Conservation (phyloP, 176 grass and related monocot genomes). For the Pontederia crassipes region DNA sequence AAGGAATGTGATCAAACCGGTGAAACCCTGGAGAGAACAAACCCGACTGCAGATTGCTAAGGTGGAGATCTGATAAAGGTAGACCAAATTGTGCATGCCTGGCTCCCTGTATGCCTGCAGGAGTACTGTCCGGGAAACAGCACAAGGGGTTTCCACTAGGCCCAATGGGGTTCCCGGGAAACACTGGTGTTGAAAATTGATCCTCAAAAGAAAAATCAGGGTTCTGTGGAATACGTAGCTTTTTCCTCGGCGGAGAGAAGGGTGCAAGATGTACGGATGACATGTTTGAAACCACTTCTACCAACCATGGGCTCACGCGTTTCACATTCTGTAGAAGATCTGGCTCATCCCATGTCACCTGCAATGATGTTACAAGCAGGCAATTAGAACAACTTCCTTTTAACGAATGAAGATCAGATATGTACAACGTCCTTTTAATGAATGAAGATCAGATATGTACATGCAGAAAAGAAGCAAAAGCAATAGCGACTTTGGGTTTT, state of each 20-base stretch:
- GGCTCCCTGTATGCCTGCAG: slow-evolving; percentile 98
- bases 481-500: too few species aligned
- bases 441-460: too few species aligned
- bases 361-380: slow-evolving; percentile 9
- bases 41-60: slow-evolving; percentile 38
- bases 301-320: slow-evolving; percentile 74
- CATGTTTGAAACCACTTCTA: slow-evolving; percentile 70
- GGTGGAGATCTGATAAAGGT: slow-evolving; percentile 51
- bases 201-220: slow-evolving; percentile 29
- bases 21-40: slow-evolving; percentile 22
- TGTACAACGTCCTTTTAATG: too few species aligned
- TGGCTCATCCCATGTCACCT: slow-evolving; percentile 95
- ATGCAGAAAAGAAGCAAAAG: not conserved
- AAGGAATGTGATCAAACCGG: slow-evolving; percentile 12
- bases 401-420: too few species aligned
- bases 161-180: not conserved
- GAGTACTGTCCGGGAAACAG: slow-evolving; percentile 46
- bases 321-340: slow-evolving; percentile 82
- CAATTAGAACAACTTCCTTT: not conserved
- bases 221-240: slow-evolving; percentile 44
- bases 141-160: slow-evolving; percentile 27
- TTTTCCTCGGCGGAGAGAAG: slow-evolving; percentile 61
- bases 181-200: slow-evolving; percentile 20
- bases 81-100: slow-evolving; percentile 71
- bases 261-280: slow-evolving; percentile 51